Conservation (phyloP, 129 eudicot genomes). For the Flaveria sonorensis region DNA sequence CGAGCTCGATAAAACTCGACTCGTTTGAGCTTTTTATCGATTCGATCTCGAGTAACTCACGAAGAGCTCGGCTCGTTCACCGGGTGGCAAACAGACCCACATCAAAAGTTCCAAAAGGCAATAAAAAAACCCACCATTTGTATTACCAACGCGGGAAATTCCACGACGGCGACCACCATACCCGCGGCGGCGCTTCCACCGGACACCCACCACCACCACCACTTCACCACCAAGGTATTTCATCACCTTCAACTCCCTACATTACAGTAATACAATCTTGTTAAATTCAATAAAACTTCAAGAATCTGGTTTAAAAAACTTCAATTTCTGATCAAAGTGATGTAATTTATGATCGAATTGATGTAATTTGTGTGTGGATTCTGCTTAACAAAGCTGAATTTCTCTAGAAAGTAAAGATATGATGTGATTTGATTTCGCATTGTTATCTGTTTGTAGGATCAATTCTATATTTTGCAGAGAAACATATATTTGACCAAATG, state of each 20-base stretch:
- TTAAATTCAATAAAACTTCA: conserved; percentile 2
- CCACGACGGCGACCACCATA: not conserved
- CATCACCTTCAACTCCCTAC: conserved; percentile 2
- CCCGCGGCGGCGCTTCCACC: conserved; percentile 15
- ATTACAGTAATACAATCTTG: not conserved
- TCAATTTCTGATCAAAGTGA: not conserved
- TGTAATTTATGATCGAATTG: not conserved
- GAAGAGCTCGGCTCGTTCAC: too few species aligned
- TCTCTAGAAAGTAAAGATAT: not conserved
- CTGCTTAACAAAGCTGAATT: conserved; percentile 12
- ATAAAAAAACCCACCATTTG: conserved; percentile 12
- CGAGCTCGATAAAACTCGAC: too few species aligned
- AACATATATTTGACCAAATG: not conserved
- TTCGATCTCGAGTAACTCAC: too few species aligned
- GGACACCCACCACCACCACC: not conserved
- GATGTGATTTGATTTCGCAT: conserved; percentile 1
- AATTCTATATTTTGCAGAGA: not conserved
- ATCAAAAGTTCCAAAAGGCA: conserved; percentile 30
- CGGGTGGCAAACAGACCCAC: too few species aligned
- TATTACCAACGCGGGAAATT: conserved; percentile 32
- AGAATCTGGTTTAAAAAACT: not conserved
- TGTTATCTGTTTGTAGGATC: not conserved
- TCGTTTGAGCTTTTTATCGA: too few species aligned
- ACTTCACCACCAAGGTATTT: conserved; percentile 10
- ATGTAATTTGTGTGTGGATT: not conserved